Conservation (phyloP, 371 early-diverging fungal genomes). For the Blakeslea trispora region DNA sequence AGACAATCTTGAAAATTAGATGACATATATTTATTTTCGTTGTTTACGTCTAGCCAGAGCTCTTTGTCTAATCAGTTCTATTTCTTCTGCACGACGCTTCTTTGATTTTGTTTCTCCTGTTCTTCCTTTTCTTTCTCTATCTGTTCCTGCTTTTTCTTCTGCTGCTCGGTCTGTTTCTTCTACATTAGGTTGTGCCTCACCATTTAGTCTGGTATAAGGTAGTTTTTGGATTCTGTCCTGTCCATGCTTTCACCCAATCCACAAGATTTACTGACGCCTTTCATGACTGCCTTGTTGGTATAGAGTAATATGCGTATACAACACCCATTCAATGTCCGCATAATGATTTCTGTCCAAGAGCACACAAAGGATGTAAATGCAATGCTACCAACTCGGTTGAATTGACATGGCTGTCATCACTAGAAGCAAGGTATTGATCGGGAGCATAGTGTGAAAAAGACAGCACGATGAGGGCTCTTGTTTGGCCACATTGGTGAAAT, state of each 20-base stretch:
- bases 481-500: constrained; percentile 79
- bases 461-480: constrained; percentile 61
- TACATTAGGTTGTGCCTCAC: constrained; percentile 41
- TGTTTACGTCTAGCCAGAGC: constrained; percentile 51
- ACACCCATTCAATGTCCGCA: constrained; percentile 74
- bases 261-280: constrained; percentile 63
- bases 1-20: too few species aligned
- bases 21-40: constrained; percentile 1
- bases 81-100: constrained; percentile 44
- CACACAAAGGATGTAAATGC: constrained; percentile 65
- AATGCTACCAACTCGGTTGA: constrained; percentile 60
- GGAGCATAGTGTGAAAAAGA: constrained; percentile 78
- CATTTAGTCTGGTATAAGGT: constrained; percentile 41
- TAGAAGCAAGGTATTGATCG: constrained; percentile 38
- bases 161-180: constrained; percentile 27
- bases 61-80: constrained; percentile 54
- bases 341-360: constrained; percentile 47
- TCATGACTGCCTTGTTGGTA: constrained; percentile 68
- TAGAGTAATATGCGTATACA: constrained; percentile 73
- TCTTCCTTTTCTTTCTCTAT: constrained; percentile 9
- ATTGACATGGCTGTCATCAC: constrained; percentile 13
- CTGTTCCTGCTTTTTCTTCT: constrained; percentile 22
- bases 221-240: constrained; percentile 36
- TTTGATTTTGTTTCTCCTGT: constrained; percentile 11
- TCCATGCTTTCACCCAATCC: constrained; percentile 53